Conservation (phyloP, 768 basidiomycete genomes). For the Clavulina sp. region DNA sequence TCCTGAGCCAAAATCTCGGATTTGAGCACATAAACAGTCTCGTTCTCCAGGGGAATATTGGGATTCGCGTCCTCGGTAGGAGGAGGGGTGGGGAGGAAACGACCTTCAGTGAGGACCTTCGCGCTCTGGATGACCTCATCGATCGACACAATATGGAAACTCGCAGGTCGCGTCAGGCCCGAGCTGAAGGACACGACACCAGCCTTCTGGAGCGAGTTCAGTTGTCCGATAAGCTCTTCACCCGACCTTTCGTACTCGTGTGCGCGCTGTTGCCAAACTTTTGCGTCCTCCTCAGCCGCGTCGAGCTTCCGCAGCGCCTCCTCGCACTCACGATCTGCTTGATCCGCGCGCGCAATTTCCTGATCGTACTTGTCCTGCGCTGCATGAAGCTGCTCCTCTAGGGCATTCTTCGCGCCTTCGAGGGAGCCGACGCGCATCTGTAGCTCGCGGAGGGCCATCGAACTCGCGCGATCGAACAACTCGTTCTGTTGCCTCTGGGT, state of each 20-base stretch:
- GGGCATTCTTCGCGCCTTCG: neutral
- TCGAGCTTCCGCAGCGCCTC: no score
- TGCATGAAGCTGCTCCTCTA: neutral
- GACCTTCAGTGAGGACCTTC: no score
- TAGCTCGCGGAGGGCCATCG: neutral
- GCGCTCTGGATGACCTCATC: neutral
- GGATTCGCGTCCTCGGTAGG: no score
- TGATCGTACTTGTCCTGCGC: neutral
- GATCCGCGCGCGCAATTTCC: neutral
- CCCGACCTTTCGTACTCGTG: neutral
- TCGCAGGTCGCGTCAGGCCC: neutral
- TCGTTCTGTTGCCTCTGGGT: neutral
- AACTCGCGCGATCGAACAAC: neutral
- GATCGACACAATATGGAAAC: neutral
- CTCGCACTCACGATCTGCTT: neutral
- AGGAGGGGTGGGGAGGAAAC: no score
- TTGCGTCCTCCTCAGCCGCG: neutral
- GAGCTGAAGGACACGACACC: neutral
- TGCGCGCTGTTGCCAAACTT: neutral
- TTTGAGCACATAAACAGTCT: neutral
- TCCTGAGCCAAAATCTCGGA: neutral
- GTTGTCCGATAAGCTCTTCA: neutral
- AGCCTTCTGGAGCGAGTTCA: slow-evolving; percentile 1
- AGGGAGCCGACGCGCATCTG: neutral
- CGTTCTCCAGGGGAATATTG: neutral